Evolutionary conservation across 768 basidiomycete species (phyloP), one percentile per base, ranked within the genome.

Genomic region (Podaxis sp.): DNA sequence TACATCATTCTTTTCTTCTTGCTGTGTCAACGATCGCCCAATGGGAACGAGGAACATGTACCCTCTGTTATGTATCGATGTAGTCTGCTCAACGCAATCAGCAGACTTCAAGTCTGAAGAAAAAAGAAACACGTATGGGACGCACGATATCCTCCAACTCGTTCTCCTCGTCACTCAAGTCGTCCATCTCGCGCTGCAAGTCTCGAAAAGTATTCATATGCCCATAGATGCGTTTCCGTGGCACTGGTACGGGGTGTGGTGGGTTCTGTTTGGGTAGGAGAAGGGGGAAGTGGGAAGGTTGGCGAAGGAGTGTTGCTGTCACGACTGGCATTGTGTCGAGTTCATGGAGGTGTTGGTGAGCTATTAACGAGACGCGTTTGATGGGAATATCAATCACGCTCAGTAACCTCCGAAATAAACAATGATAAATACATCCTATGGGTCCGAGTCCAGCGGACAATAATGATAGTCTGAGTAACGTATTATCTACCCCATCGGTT

Each of bases 1-100:
- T 63, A 92, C 92, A 70, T 93, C 92, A 70, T 92, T 92, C 77
- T 91, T 92, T 74, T 93, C 92, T 70, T 93, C 92, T 65, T 87
- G 83, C 67, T 87, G 86, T 13, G 92, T 93, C 60, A 89, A 78
- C 59, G 80, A 80, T 55, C 86, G 83, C 7, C 92, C 92, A 49
- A 92, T 89, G 5, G 91, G 90, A 26, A 93, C 81, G 22, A 90
- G 78, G 69, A 84, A 90, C 65, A 73, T 79, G 64, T 79, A 87
- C 9, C 92, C 92, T 38, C 89, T 82, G 65, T 86, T 87, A 64
- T 82, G 84, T 38, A 93, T 83, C 59, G 77, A 75, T 33, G 79
- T 64, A 64, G 83, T 87, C 90, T 92, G 69, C 1, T 17, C 52
- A 13, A 26, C 17, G 17, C 52, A 24, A 38, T 44, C 11, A 26